A percentile compares a stretch with the other conserved stretches of the same genome.
phyloP scores from a whole-genome alignment of 129 eudicot species.

The Deinandra increscens region DNA sequence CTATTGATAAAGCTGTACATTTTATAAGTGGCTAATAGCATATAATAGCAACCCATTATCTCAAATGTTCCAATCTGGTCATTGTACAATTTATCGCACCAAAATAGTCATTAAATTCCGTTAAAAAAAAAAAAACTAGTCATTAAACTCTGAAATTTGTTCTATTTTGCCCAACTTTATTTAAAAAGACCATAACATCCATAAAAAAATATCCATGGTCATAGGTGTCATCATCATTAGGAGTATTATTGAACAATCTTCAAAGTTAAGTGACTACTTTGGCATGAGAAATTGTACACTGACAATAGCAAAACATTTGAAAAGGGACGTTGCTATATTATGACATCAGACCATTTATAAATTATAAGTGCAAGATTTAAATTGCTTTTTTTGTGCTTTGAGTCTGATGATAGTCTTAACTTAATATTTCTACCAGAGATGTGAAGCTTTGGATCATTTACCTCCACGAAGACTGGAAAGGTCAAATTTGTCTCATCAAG shows the following conservation, averaged over 20 bases:
- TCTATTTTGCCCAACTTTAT: background rate
- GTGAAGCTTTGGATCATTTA: slow-evolving; percentile 40
- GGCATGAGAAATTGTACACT: background rate
- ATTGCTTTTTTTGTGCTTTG: slow-evolving; percentile 14
- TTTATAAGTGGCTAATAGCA: background rate
- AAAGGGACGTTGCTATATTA: background rate
- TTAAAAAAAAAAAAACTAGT: too few species aligned
- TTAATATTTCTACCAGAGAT: slow-evolving; percentile 52
- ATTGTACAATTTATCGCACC: background rate
- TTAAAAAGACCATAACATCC: background rate
- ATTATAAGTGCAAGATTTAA: slow-evolving; percentile 11
- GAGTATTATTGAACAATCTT: background rate
- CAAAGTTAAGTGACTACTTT: background rate
- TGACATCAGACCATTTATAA: background rate
- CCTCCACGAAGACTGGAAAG: slow-evolving; percentile 27
- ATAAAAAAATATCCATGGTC: background rate
- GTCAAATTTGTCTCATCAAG: slow-evolving; percentile 36
- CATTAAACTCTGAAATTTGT: background rate
- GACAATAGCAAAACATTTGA: background rate
- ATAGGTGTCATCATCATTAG: background rate
- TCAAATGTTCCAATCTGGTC: slow-evolving; percentile 3
- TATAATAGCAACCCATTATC: background rate
- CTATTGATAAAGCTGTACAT: background rate
- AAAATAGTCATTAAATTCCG: background rate
- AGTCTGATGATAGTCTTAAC: slow-evolving; percentile 27